A percentile compares a stretch with the other conserved stretches of the same genome.
phyloP scores from a whole-genome alignment of 2,329 filamentous ascomycete species.

The Chrysoporthe cubensis region DNA sequence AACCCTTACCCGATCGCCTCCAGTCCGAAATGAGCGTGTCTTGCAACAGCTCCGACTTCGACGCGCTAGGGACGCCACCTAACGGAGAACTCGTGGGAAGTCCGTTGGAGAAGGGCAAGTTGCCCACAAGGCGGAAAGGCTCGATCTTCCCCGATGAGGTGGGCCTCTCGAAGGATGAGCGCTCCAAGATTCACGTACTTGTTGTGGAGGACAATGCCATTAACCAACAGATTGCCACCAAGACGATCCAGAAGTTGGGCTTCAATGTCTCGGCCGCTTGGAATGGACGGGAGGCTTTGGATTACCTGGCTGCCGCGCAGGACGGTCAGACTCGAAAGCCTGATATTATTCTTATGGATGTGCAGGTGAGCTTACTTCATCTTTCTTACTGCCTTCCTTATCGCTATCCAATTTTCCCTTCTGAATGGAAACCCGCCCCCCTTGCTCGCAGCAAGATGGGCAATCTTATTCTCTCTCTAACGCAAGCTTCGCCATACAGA shows the following conservation, averaged over 20 bases:
- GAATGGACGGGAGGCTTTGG: slow-evolving; percentile 79
- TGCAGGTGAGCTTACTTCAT: slow-evolving; percentile 47
- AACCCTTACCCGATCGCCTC: slow-evolving; percentile 68
- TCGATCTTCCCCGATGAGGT: slow-evolving; percentile 41
- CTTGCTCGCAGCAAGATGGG: too few relatives aligned
- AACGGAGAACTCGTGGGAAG: slow-evolving; percentile 29
- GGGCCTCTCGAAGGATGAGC: slow-evolving; percentile 59
- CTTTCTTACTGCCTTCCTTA: too few relatives aligned
- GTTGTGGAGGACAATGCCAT: slow-evolving; percentile 77
- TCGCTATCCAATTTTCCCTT: background rate
- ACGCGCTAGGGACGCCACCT: slow-evolving; percentile 50
- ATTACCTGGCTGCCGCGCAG: slow-evolving; percentile 66
- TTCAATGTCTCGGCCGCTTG: slow-evolving; percentile 73
- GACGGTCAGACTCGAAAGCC: slow-evolving; percentile 59
- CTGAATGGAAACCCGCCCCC: too few relatives aligned
- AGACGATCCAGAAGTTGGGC: slow-evolving; percentile 73
- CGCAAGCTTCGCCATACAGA: slow-evolving; percentile 36
- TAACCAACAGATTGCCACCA: slow-evolving; percentile 57
- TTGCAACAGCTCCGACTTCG: slow-evolving; percentile 68
- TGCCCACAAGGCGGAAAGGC: slow-evolving; percentile 40
- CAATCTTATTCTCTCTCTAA: background rate
- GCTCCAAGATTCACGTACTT: slow-evolving; percentile 69
- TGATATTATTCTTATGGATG: slow-evolving; percentile 79
- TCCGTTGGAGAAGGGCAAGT: slow-evolving; percentile 34
- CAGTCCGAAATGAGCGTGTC: slow-evolving; percentile 68